Base-by-base conservation (phyloP, 805 yeast genomes). In the Sporopachydermia quercuum region DNA sequence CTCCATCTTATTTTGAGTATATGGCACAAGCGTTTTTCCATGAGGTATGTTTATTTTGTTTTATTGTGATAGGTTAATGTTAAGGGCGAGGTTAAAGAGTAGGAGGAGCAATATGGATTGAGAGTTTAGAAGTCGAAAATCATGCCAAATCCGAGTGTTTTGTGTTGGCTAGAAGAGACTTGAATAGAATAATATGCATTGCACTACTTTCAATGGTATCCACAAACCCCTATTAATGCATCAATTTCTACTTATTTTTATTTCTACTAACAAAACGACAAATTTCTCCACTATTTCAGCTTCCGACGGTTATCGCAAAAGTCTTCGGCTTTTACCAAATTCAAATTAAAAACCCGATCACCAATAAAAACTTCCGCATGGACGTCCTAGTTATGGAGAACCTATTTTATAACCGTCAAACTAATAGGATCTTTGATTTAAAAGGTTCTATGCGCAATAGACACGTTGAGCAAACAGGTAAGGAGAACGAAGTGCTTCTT, bases 381-480 rank as follows among this genome's bases (percentile, higher is more conserved):
- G 95, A 91, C 57, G 81, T 89, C 16, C 67, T 93, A 44, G 87
- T 91, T 33, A 89, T 87, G 96, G 99, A 91, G 60, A 91, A 91
- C 54, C 61, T 91, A 42, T 91, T 91, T 53, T 89, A 86, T 56
- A 80, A 82, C 47, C 70, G 77, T 41, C 79, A 78, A 48, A 80
- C 87, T 42, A 68, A 84, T 11, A 63, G 96, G 46, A 86, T 89
- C 37, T 91, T 91, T 60, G 99, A 91, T 58, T 70, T 91, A 57
- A 91, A 91, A 57, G 99, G 99, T 0, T 87, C 97, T 0, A 91
- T 91, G 97, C 66, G 98, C 45, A 91, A 91, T 57, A 68, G 99
- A 47, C 96, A 89, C 52, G 98, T 89, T 30, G 80, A 87, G 49
- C 95, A 89, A 55, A 93, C 98, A 0, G 98, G 98, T 4, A 78